Evolutionary conservation across 2,329 filamentous ascomycete genomes (phyloP), one percentile per base, ranked within the genome.

Genomic region (Colletotrichum plurivorum): DNA sequence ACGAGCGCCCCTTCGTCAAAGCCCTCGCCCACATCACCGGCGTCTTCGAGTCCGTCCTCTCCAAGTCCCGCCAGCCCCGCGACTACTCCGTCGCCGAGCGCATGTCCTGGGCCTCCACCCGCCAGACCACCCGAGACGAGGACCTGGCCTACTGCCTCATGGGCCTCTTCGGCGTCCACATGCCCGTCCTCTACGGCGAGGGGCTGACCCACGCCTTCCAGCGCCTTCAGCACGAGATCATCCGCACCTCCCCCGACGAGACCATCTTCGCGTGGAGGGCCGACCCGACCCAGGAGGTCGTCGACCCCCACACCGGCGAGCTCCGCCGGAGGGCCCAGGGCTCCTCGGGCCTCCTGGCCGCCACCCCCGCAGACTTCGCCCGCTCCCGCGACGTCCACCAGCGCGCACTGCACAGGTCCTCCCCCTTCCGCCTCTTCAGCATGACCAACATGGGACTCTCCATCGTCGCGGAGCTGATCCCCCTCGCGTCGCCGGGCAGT

Each of bases 141-240:
- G 75, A 79, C 63, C 55, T 71, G 2, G 76, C 76, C 2, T 78
- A 78, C 55, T 75, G 73, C 27, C 65, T 78, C 22, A 60, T 77
- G 31, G 77, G 77, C 10, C 52, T 78, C 7, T 77, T 78, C 39
- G 67, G 70, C 46, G 71, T 78, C 22, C 74, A 72, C 27, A 76
- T 79, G 71, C 71, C 74, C 10, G 64, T 75, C 12, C 67, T 74
- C 1, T 78, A 78, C 55, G 75, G 76, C 25, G 76, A 78, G 57
- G 75, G 76, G 31, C 62, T 69, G 3, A 36, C 20, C 15, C 70
- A 68, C 31, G 73, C 75, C 2, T 77, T 76, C 57, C 65, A 65
- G 43, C 61, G 76, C 48, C n/a, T 74, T 18, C 71, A 74, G 55
- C 60, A 69, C 39, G 56, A 69, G 41, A 69, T 71, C 65, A 60